Evolutionary conservation across 331 rosid species (phyloP).

Genomic region (Prunus yedoensis): DNA sequence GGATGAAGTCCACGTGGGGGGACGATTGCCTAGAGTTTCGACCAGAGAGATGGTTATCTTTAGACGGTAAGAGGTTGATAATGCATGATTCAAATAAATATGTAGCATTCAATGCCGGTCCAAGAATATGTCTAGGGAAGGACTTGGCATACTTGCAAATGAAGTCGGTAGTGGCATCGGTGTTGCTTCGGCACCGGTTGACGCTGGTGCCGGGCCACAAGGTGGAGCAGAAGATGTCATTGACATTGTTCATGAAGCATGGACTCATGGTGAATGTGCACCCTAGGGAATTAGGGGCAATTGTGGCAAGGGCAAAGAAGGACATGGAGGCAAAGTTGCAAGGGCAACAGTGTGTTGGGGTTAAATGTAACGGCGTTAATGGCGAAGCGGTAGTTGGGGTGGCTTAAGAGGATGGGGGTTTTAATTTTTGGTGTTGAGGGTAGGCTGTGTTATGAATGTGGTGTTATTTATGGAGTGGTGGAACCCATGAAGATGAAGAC

Average conservation of each 20-base stretch:
- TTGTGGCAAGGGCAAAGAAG: constrained; percentile 36
- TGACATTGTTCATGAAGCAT: constrained; percentile 88
- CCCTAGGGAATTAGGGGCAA: constrained; percentile 51
- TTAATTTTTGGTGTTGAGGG: not conserved
- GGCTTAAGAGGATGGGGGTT: constrained; percentile 8
- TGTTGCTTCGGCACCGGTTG: constrained; percentile 72
- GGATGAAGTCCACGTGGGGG: constrained; percentile 87
- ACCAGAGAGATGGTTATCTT: constrained; percentile 86
- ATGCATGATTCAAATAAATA: constrained; percentile 72
- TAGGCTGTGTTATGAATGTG: not conserved
- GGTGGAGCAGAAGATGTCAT: constrained; percentile 90
- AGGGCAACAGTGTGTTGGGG: constrained; percentile 19
- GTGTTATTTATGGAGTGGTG: constrained; percentile 19
- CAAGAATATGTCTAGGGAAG: constrained; percentile 86
- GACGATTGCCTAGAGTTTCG: constrained; percentile 83
- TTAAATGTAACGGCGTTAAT: constrained; percentile 16
- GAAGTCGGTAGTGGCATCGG: constrained; percentile 83
- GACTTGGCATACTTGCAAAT: constrained; percentile 88
- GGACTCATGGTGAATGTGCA: constrained; percentile 72
- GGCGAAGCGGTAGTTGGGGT: constrained; percentile 27
- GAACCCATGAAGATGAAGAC: not conserved
- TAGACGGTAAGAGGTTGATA: constrained; percentile 54
- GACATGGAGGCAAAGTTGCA: constrained; percentile 25
- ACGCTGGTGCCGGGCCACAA: constrained; percentile 58
- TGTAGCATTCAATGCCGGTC: constrained; percentile 92